Conservation (phyloP, 768 basidiomycete genomes). For the Lactarius psammicola region DNA sequence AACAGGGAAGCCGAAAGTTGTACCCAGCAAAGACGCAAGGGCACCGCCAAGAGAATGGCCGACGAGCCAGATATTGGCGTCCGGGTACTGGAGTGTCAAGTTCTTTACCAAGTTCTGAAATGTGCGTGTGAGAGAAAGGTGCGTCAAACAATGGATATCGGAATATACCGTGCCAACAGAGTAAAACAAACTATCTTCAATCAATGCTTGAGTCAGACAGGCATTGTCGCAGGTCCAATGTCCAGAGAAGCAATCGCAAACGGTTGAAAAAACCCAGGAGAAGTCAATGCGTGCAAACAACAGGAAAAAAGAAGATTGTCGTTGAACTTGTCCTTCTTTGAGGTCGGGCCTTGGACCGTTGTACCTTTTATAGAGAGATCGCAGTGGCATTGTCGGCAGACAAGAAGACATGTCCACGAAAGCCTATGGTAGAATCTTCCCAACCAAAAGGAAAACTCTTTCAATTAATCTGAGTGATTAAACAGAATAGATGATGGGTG, state of each 20-base stretch:
- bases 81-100: constrained; percentile 55
- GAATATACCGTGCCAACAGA: constrained; percentile 74
- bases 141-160: not conserved
- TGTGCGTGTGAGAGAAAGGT: not conserved
- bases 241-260: constrained; percentile 82
- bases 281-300: constrained; percentile 87
- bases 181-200: constrained; percentile 92
- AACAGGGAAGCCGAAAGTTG: constrained; percentile 62
- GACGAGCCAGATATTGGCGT: constrained; percentile 59
- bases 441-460: constrained; percentile 83
- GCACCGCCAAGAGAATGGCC: constrained; percentile 64
- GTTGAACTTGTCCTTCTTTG: constrained; percentile 90
- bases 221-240: constrained; percentile 72
- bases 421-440: constrained; percentile 66
- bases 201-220: constrained; percentile 80
- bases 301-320: constrained; percentile 89
- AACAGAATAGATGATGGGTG: constrained; percentile 17
- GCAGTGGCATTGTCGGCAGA: constrained; percentile 77
- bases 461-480: not conserved
- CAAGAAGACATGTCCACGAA: constrained; percentile 88
- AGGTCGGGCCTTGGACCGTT: constrained; percentile 79
- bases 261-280: constrained; percentile 80
- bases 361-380: constrained; percentile 91
- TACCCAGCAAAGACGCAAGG: constrained; percentile 59
- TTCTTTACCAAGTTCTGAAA: constrained; percentile 55